phyloP scores from a whole-genome alignment of 2,329 filamentous ascomycete species.

The Tolypocladium cylindrosporum region DNA sequence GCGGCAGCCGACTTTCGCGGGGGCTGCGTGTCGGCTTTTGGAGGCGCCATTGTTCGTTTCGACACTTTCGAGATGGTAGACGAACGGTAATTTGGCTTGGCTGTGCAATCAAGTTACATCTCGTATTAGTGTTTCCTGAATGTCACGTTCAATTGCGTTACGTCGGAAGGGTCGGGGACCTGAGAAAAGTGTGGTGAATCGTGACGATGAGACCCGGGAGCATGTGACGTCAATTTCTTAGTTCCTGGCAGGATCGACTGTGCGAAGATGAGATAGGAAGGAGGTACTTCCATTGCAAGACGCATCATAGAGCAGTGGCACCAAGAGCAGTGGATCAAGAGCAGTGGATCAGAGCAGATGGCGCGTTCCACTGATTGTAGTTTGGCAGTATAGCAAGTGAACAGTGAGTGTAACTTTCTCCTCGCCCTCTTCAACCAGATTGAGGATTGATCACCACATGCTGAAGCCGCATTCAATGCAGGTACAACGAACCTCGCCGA shows the following conservation, averaged over 20 bases:
- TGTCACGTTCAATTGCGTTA: neutral
- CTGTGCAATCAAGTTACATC: neutral
- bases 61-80: neutral
- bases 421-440: neutral
- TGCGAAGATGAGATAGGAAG: neutral
- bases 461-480: neutral
- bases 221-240: neutral
- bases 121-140: neutral
- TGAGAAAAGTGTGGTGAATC: too few relatives aligned
- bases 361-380: neutral
- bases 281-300: neutral
- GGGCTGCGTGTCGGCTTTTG: constrained; percentile 1
- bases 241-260: neutral
- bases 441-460: neutral
- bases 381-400: neutral
- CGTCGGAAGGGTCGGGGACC: neutral
- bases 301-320: neutral
- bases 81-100: neutral
- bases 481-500: too few relatives aligned
- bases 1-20: constrained; percentile 10
- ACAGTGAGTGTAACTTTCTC: neutral
- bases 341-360: too few relatives aligned
- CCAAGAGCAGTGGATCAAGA: neutral
- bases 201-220: neutral
- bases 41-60: neutral